Evolutionary conservation across 176 grass and related monocot species (phyloP).

Genomic region (Pontederia paniculata): DNA sequence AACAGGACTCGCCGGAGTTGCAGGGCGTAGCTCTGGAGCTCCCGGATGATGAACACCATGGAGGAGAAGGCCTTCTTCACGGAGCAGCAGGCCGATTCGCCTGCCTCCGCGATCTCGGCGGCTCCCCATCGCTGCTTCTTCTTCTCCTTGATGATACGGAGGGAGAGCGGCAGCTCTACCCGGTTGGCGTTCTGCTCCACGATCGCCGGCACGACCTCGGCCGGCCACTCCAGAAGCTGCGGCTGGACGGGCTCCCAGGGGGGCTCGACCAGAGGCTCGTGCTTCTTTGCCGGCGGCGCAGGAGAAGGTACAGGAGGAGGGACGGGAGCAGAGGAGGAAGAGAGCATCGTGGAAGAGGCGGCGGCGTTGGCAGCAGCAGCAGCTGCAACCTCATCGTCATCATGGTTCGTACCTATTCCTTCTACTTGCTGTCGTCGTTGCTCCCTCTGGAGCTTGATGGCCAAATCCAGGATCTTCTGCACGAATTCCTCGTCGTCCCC

Average conservation of each 20-base stretch:
- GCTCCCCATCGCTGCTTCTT: constrained; percentile 3
- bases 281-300: background rate
- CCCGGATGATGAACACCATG: constrained; percentile 92
- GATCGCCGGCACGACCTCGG: background rate
- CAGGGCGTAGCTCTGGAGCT: constrained; percentile 78
- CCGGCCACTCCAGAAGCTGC: background rate
- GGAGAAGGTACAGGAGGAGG: background rate
- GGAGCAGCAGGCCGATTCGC: constrained; percentile 35
- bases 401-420: background rate
- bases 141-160: constrained; percentile 5
- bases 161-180: constrained; percentile 2
- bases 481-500: background rate
- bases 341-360: no score
- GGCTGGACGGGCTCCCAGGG: background rate
- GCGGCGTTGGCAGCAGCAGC: background rate
- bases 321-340: background rate
- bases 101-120: constrained; percentile 10
- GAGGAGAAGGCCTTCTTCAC: constrained; percentile 81
- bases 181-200: constrained; percentile 1
- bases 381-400: background rate
- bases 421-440: background rate
- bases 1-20: constrained; percentile 52
- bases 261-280: background rate
- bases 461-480: background rate
- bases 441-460: background rate